Base-by-base conservation (phyloP, 345 rosid species). In the Brassica nigra region DNA sequence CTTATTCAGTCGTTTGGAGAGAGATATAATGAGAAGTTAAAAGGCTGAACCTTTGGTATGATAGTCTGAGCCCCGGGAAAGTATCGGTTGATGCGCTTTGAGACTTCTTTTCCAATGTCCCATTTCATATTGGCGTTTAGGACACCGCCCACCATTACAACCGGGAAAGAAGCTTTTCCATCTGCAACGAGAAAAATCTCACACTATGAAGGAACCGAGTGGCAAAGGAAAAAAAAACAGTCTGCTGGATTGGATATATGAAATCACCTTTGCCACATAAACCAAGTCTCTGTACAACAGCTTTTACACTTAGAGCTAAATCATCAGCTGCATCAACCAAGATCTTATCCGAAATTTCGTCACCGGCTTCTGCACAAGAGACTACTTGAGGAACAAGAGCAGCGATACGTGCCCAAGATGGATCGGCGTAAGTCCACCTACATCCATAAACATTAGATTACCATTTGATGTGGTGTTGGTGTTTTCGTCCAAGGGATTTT, bases 351-450 rank as follows among this genome's bases (percentile, higher is more conserved):
- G 91, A 85, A 37, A 85, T 86, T 76, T 80, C 84, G 71, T 88
- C 91, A 75, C 88, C 84, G 33, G 85, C 83, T 78, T 85, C 91
- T 66, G 91, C 91, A 71, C 91, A 86, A 36, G 89, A 76, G 27
- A 86, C 87, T 39, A 88, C 88, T 18, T 81, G 82, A 28, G 91
- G 91, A 80, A 85, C 91, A 80, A 88, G 89, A 68, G 87, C 88
- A 12, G 89, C 89, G 2, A 88, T 88, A 39, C 91, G 87, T 61
- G 91, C 88, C 89, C 91, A 88, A 23, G 88, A 88, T 70, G 88
- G 86, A 86, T 88, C 91, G 73, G 86, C 85, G 33, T 88, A 88
- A 2, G 91, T 85, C 91, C 91, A 88, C 78, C 91, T 88, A 68
- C 77, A 78, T 64, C 6, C 8, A 74, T n/a, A 42, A n/a, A 68